These are phyloP conservation scores for Zalaria sp. DNA, from an alignment of 2,329 filamentous ascomycete genomes.

Conservation along the genomic window DNA sequence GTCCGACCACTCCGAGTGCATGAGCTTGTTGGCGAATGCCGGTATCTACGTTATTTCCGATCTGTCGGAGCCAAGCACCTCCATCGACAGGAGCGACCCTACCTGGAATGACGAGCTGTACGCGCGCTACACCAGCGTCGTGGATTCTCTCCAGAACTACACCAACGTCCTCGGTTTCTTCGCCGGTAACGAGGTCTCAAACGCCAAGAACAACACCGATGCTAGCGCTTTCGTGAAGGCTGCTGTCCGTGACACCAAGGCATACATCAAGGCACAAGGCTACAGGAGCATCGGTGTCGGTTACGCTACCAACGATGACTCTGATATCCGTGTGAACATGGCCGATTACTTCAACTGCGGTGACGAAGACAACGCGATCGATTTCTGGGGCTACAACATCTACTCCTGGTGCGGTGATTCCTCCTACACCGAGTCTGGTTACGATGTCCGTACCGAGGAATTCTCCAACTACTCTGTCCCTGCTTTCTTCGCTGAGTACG, in stretches of 20 bases:
- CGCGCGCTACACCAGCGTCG: constrained; percentile 66
- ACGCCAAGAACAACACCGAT: constrained; percentile 73
- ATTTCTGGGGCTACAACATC: constrained; percentile 99
- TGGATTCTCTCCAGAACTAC: constrained; percentile 72
- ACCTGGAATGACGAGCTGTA: constrained; percentile 69
- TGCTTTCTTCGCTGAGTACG: constrained; percentile 97
- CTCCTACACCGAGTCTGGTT: constrained; percentile 62
- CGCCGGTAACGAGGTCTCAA: constrained; percentile 93
- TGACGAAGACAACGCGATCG: constrained; percentile 51
- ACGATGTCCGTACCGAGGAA: constrained; percentile 68
- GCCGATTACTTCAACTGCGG: constrained; percentile 95
- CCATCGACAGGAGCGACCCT: constrained; percentile 72
- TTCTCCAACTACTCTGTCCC: constrained; percentile 84
- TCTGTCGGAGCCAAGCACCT: constrained; percentile 64
- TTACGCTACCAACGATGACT: constrained; percentile 91
- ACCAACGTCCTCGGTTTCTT: constrained; percentile 94
- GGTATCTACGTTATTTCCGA: constrained; percentile 95
- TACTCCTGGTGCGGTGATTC: constrained; percentile 97
- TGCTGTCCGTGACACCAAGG: constrained; percentile 89
- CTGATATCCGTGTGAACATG: constrained; percentile 64
- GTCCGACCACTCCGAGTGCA: constrained; percentile 66
- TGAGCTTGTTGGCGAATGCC: constrained; percentile 65
- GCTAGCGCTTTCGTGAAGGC: constrained; percentile 95
- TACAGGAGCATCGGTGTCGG: constrained; percentile 77
- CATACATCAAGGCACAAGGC: constrained; percentile 70